A percentile compares a stretch with the other conserved stretches of the same genome.
phyloP scores from a whole-genome alignment of 805 yeast species.

The Metschnikowia continentalis region DNA sequence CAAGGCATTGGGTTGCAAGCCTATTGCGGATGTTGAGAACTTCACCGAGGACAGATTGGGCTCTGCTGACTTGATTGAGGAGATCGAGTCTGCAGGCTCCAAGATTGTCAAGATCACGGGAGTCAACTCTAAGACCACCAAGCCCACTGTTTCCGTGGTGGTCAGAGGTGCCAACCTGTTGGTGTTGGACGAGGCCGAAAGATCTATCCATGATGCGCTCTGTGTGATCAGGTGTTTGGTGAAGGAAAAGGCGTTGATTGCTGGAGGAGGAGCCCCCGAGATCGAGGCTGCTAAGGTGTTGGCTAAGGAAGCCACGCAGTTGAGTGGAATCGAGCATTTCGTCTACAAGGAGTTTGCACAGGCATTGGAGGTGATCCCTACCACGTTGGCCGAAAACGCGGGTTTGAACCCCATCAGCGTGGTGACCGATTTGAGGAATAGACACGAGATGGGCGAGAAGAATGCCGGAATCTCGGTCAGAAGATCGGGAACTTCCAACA shows the following conservation, averaged over 20 bases:
- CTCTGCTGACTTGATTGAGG: conserved; percentile 87
- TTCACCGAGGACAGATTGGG: conserved; percentile 94
- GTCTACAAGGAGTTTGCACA: conserved; percentile 90
- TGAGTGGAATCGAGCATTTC: conserved; percentile 83
- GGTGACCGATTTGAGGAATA: conserved; percentile 85
- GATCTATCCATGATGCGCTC: conserved; percentile 95
- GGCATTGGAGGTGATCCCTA: conserved; percentile 89
- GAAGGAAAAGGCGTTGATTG: conserved; percentile 82
- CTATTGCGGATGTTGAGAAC: conserved; percentile 91
- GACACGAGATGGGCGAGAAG: conserved; percentile 85
- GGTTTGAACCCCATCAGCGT: conserved; percentile 89
- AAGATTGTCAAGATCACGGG: conserved; percentile 85
- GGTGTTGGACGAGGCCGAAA: conserved; percentile 92
- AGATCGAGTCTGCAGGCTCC: conserved; percentile 85
- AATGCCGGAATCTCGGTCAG: conserved; percentile 96
- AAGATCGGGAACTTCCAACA: conserved; percentile 88
- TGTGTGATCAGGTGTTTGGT: conserved; percentile 90
- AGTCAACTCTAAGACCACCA: conserved; percentile 48
- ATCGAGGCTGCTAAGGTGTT: conserved; percentile 78
- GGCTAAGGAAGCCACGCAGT: conserved; percentile 62
- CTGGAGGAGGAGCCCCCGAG: conserved; percentile 99
- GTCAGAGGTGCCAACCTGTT: conserved; percentile 92
- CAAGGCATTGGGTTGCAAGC: conserved; percentile 86
- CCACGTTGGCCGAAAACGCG: conserved; percentile 92
- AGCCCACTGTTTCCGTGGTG: conserved; percentile 79